Conservation (phyloP, 345 rosid genomes). For the Gossypium raimondii region DNA sequence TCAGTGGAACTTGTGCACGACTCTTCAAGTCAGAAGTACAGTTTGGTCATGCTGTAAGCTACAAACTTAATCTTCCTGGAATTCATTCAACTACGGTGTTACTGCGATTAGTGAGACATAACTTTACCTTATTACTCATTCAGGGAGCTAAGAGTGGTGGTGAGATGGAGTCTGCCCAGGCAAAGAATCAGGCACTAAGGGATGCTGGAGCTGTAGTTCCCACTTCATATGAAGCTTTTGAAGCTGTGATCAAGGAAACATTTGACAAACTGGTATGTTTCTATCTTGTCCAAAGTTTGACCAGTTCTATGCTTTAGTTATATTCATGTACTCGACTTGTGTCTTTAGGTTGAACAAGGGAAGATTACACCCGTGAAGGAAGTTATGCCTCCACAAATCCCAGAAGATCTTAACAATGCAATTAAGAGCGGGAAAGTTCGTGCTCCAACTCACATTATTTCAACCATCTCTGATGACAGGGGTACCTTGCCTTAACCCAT, state of each 20-base stretch:
- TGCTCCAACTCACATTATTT: constrained; percentile 94
- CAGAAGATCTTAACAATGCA: constrained; percentile 84
- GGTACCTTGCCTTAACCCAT: constrained; percentile 33
- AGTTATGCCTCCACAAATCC: constrained; percentile 81
- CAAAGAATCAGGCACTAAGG: constrained; percentile 84
- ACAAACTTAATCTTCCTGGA: constrained; percentile 13
- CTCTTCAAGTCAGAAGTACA: constrained; percentile 97
- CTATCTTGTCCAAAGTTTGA: neutral
- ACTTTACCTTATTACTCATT: constrained; percentile 18
- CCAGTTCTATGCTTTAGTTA: neutral
- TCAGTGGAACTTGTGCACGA: constrained; percentile 90
- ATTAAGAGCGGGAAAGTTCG: constrained; percentile 96
- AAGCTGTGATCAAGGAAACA: constrained; percentile 70
- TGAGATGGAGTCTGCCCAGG: constrained; percentile 97
- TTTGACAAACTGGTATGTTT: constrained; percentile 76
- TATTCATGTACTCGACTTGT: constrained; percentile 7
- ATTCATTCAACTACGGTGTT: neutral
- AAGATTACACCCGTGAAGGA: constrained; percentile 73
- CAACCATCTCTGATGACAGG: constrained; percentile 94
- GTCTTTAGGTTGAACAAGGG: constrained; percentile 61
- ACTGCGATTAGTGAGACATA: neutral
- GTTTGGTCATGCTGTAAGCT: constrained; percentile 97
- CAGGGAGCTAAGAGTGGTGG: constrained; percentile 98
- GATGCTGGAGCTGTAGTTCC: constrained; percentile 96
- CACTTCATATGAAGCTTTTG: constrained; percentile 82